Evolutionary conservation across 2,329 filamentous ascomycete genomes (phyloP), one percentile per base, ranked within the genome.

Genomic region (Leptographium lundbergii): DNA sequence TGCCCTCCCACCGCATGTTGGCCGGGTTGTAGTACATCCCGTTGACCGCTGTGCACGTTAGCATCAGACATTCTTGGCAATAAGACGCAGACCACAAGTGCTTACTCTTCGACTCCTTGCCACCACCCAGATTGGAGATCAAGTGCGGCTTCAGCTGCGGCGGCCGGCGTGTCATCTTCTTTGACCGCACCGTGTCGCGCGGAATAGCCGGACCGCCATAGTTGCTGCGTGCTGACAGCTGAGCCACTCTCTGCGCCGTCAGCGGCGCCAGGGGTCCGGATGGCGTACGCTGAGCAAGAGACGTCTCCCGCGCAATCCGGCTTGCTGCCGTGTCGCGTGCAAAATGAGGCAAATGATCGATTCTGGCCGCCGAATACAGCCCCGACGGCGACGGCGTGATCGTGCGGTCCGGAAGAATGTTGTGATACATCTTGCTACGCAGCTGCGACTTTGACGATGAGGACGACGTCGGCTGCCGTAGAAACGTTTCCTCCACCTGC

Each of bases 1-100:
- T 99, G 57, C 94, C 94, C 76, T 99, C 94, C 94, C 94, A 99
- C 56, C 85, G 81, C 68, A 86, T 94, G 10, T 89, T 88, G 32
- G 81, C 77, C 7, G 94, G 89, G 68, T 99, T 97, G 70, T 96
- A 99, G 58, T 84, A 86, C 94, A 99, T 99, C 63, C 92, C 94
- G 71, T 96, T 94, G 61, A 96, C 81, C 67, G 86, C 89, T 92
- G 63, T 34, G 32, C 17, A 7, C 9, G 51, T 61, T 51, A 51
- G 58, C 48, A 54, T n/a, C n/a, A 19, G 13, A 34, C n/a, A 22
- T 13, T 54, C 24, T 36, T 19, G 4, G 17, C 24, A 11, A 32
- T 36, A 39, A 45, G 17, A 19, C 2, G 39, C 17, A 42, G 2
- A 24, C 7, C 24, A n/a, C 17, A 54, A 47, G 17, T 22, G 77